Conservation (phyloP, 305 asterid genomes). For the Ilex paraguariensis region DNA sequence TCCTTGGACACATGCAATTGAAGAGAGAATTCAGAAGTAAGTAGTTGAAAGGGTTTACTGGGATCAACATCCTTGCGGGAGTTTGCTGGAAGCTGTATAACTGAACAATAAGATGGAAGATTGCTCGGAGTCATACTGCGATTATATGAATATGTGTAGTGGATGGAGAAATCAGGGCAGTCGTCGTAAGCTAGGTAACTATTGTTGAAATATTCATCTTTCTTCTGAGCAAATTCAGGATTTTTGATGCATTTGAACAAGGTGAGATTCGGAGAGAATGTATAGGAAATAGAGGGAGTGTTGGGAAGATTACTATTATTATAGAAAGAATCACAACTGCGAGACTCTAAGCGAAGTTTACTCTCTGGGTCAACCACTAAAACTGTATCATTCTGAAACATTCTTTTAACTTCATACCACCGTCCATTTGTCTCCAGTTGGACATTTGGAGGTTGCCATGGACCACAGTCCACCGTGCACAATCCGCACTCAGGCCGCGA, state of each 20-base stretch:
- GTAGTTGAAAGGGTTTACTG: neutral
- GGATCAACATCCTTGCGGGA: too few species aligned
- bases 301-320: neutral
- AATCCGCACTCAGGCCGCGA: constrained; percentile 5
- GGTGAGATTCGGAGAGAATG: constrained; percentile 4
- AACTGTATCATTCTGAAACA: neutral
- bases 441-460: neutral
- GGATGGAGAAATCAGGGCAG: neutral
- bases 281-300: constrained; percentile 4
- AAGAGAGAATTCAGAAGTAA: neutral
- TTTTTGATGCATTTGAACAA: constrained; percentile 9
- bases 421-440: neutral
- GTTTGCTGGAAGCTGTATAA: neutral
- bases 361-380: neutral
- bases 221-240: too few species aligned
- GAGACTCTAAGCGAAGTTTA: neutral
- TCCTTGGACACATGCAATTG: neutral
- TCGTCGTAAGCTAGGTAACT: neutral
- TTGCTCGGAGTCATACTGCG: neutral
- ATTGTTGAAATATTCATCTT: neutral
- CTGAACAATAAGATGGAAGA: neutral
- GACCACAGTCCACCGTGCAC: constrained; percentile 5
- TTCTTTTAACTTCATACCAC: neutral
- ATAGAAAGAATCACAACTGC: constrained; percentile 1
- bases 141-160: neutral